phyloP scores from a whole-genome alignment of 495 filamentous ascomycete genomes.

The Hypoxylon cercidicola region DNA sequence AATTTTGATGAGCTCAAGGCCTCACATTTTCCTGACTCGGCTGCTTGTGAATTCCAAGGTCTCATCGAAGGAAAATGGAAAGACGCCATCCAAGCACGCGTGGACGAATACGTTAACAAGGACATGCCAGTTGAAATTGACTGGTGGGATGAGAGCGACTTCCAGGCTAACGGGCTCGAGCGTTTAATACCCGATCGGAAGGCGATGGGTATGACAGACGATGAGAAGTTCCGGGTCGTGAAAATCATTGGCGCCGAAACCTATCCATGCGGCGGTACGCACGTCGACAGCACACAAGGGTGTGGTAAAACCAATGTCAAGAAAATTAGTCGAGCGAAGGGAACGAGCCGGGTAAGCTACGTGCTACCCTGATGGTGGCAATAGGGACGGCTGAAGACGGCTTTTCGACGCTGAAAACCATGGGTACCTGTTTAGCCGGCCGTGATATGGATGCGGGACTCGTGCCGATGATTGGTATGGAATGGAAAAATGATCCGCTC shows the following conservation, averaged over 20 bases:
- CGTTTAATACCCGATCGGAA: constrained; percentile 61
- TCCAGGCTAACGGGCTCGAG: constrained; percentile 54
- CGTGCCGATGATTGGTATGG: constrained; percentile 8
- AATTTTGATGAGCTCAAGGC: constrained; percentile 70
- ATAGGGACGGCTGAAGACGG: background rate
- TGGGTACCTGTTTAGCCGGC: constrained; percentile 1
- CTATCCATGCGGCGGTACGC: constrained; percentile 74
- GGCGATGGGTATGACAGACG: constrained; percentile 51
- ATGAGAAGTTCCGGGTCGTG: constrained; percentile 64
- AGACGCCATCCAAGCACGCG: constrained; percentile 61
- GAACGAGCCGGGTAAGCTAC: constrained; percentile 65
- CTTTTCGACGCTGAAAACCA: background rate
- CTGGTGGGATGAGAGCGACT: constrained; percentile 68
- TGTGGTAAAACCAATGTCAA: constrained; percentile 66
- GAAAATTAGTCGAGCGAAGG: constrained; percentile 69
- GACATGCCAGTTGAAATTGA: constrained; percentile 66
- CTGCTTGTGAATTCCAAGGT: constrained; percentile 68
- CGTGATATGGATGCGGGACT: constrained; percentile 2
- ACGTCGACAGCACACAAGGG: constrained; percentile 63
- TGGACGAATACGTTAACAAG: constrained; percentile 62
- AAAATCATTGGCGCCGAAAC: constrained; percentile 67
- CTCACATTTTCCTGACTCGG: constrained; percentile 69
- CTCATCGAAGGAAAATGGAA: constrained; percentile 69
- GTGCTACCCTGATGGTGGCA: constrained; percentile 46
- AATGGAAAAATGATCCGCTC: background rate